Percentiles rank a stretch among this genome's conserved stretches.
These are phyloP conservation scores for Mortierella sp. DNA, from an alignment of 371 early-diverging fungal genomes.

Conservation along the genomic window DNA sequence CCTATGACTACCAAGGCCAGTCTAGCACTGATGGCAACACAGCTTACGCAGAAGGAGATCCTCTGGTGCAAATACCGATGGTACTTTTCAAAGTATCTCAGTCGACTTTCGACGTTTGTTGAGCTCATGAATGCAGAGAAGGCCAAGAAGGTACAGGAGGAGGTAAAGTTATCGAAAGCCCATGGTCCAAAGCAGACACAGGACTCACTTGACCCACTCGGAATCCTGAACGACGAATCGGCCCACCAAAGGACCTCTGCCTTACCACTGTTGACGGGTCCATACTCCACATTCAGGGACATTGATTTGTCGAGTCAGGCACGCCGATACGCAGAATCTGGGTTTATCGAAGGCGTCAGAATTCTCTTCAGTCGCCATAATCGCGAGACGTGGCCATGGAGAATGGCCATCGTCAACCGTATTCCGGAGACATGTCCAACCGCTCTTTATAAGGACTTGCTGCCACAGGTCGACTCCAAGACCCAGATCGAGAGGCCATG, in stretches of 20 bases:
- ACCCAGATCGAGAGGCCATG: slow-evolving; percentile 26
- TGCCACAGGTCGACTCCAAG: slow-evolving; percentile 55
- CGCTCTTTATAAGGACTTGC: slow-evolving; percentile 59
- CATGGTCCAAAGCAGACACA: slow-evolving; percentile 4
- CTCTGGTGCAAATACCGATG: slow-evolving; percentile 62
- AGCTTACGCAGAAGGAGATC: slow-evolving; percentile 45
- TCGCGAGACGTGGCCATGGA: slow-evolving; percentile 64
- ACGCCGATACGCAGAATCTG: slow-evolving; percentile 68
- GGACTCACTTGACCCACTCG: slow-evolving; percentile 36
- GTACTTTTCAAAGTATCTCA: slow-evolving; percentile 71
- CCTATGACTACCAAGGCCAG: slow-evolving; percentile 13
- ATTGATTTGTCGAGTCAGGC: slow-evolving; percentile 71
- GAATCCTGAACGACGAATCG: slow-evolving; percentile 33
- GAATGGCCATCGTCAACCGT: slow-evolving; percentile 70
- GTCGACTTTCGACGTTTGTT: slow-evolving; percentile 72
- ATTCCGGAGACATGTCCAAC: slow-evolving; percentile 74
- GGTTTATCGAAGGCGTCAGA: slow-evolving; percentile 66
- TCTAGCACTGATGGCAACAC: slow-evolving; percentile 16
- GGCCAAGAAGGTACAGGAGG: slow-evolving; percentile 23
- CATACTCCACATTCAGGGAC: slow-evolving; percentile 74
- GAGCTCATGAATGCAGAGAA: slow-evolving; percentile 58
- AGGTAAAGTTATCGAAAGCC: slow-evolving; percentile 9
- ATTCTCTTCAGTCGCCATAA: slow-evolving; percentile 75
- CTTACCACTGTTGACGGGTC: slow-evolving; percentile 39
- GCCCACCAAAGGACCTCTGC: slow-evolving; percentile 1